Base-by-base conservation (phyloP, 495 filamentous ascomycete genomes). In the Penicillium fimorum region DNA sequence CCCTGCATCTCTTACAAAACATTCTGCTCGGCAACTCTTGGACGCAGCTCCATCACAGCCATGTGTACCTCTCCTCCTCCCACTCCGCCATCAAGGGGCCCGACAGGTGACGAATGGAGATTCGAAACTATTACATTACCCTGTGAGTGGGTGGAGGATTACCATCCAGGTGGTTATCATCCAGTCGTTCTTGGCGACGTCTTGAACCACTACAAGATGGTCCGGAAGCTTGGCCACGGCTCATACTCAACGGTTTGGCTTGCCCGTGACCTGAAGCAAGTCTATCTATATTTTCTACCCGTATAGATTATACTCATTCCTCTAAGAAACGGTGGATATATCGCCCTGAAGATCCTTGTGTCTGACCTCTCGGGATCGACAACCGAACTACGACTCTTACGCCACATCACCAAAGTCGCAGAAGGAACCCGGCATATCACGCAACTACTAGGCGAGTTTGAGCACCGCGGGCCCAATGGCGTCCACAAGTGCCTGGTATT, bases 191-290 rank as follows among this genome's bases (percentile, higher is more conserved):
- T 78, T 41, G 70, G 70, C 8, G 77, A 79, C 41, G 52, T 59
- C 10, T 74, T 77, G 53, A 61, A 74, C 48, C 57, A 63, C 49
- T 81, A 79, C 57, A 61, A 62, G 24, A 61, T 80, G 27, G 60
- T 76, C 11, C 67, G 73, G 24, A 81, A 81, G 61, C 72, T 79
- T 18, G 77, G 77, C 17, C 56, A 72, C 4, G 78, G 77, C 41
- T 64, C 61, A 7, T 77, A 62, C 57, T 78, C 75, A 8, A 79
- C 75, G 5, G 74, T 78, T 50, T 81, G 78, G 77, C 63, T 79
- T 20, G 74, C 73, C 33, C 46, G 42, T 38, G 74, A 79, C 51
- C 50, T 43, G 56, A 50, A 59, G 63, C 62, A 53, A 64, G 59
- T 55, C 47, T 37, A 56, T 50, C 24, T 53, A 11, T n/a, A 38